Base-by-base conservation (phyloP, 441 rosid genomes). In the Mallotus repandus region DNA sequence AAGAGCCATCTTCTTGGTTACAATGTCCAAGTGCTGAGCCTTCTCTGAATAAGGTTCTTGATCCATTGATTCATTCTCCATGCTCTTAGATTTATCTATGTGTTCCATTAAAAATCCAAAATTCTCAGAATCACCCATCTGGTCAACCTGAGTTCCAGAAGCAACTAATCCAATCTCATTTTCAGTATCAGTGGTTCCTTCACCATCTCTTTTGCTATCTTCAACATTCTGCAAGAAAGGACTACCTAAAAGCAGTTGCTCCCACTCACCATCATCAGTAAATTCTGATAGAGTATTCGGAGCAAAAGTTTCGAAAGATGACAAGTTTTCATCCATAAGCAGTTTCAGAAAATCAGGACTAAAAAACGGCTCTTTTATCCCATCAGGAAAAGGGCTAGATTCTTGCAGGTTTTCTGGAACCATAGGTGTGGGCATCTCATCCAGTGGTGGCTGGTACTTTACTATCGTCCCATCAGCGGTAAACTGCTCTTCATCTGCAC, bases 191-290 rank as follows among this genome's bases (percentile, higher is more conserved):
- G 79, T 25, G 29, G 29, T 25, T 25, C 29, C 29, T 25, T 25
- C 29, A 25, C 29, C 63, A 38, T 89, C 89, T 45, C 45, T 66
- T 48, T 77, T 79, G 18, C 19, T 68, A 43, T 79, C 78, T 2
- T 82, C 76, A 19, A 41, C 15, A 38, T 76, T 75, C 69, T 77
- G 84, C 60, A 32, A 25, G 70, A 82, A 80, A 73, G 88, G 78
- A 72, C 85, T 80, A 57, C 78, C 81, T 75, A 84, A 77, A 81
- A 92, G 84, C 68, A 92, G 88, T 80, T 89, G 84, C 50, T 85
- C 97, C 98, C 98, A 95, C 15, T 89, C 87, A 61, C 89, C 82
- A 76, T 89, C 96, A 60, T 89, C 94, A 25, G 81, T 86, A 29
- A 91, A 74, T 75, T 92, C 99, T 25, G 90, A 92, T 65, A 87